phyloP scores from a whole-genome alignment of 2,329 filamentous ascomycete species.

The Berkeleyomyces rouxiae region DNA sequence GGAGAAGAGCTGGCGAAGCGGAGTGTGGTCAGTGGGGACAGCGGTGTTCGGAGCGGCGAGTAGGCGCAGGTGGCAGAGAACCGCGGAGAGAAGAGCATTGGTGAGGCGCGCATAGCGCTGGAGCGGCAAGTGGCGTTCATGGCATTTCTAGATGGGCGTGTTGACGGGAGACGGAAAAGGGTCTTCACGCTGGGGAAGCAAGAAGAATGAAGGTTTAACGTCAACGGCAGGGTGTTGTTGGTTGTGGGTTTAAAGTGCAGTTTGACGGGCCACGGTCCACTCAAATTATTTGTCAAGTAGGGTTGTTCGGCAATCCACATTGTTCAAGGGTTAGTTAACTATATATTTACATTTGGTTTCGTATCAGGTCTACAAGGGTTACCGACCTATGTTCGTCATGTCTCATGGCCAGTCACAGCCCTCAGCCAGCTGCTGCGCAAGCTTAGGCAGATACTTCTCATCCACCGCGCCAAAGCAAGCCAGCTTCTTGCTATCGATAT shows the following conservation, averaged over 20 bases:
- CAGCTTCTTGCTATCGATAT: slow-evolving; percentile 55
- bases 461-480: slow-evolving; percentile 56
- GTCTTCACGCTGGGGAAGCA: no score
- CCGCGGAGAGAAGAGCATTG: not conserved
- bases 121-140: not conserved
- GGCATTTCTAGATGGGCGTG: not conserved
- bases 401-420: slow-evolving; percentile 45
- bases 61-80: not conserved
- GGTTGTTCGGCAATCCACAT: no score
- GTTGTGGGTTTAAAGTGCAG: no score
- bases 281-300: no score
- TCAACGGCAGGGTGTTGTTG: no score
- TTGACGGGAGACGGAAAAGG: not conserved
- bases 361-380: slow-evolving; percentile 4
- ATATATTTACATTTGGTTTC: no score
- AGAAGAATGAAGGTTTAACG: not conserved
- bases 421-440: slow-evolving; percentile 41
- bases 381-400: slow-evolving; percentile 17
- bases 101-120: not conserved
- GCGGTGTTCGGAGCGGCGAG: not conserved
- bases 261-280: no score
- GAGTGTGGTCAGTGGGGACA: not conserved
- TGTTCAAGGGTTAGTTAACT: no score
- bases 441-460: slow-evolving; percentile 43
- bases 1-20: slow-evolving; percentile 1